phyloP scores from a whole-genome alignment of 2,329 filamentous ascomycete species.

The Fusarium sp. region DNA sequence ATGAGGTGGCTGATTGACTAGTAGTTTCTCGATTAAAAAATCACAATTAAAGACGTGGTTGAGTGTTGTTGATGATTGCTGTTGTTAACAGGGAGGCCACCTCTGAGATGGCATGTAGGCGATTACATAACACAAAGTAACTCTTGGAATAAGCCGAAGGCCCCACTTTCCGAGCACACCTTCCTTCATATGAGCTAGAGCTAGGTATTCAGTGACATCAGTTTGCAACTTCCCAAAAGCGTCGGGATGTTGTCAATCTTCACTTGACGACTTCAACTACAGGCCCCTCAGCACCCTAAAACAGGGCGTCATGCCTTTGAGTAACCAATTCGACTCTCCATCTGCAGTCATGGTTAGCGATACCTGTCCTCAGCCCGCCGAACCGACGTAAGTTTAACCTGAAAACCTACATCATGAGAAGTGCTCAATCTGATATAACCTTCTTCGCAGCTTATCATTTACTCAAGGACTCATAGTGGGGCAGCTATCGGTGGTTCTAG shows the following conservation, averaged over 20 bases:
- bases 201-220: constrained; percentile 32
- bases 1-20: background rate
- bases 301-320: background rate
- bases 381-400: constrained; percentile 54
- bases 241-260: constrained; percentile 6
- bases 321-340: background rate
- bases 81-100: constrained; percentile 29
- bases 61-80: constrained; percentile 14
- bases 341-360: constrained; percentile 52
- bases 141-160: background rate
- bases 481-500: constrained; percentile 89
- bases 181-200: constrained; percentile 20
- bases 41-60: background rate
- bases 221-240: constrained; percentile 7
- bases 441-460: constrained; percentile 76
- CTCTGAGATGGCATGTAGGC: constrained; percentile 28
- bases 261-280: background rate
- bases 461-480: constrained; percentile 93
- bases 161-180: constrained; percentile 17
- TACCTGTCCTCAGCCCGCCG: constrained; percentile 55
- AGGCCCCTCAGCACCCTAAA: background rate
- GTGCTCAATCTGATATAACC: constrained; percentile 12
- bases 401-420: constrained; percentile 15
- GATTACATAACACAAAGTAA: constrained; percentile 35
- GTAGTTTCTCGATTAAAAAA: background rate